Percentiles rank a stretch among this genome's conserved stretches.
Evolutionary conservation across 352 stramenopile species (phyloP).

Genomic region (Phytopythium aichiense): DNA sequence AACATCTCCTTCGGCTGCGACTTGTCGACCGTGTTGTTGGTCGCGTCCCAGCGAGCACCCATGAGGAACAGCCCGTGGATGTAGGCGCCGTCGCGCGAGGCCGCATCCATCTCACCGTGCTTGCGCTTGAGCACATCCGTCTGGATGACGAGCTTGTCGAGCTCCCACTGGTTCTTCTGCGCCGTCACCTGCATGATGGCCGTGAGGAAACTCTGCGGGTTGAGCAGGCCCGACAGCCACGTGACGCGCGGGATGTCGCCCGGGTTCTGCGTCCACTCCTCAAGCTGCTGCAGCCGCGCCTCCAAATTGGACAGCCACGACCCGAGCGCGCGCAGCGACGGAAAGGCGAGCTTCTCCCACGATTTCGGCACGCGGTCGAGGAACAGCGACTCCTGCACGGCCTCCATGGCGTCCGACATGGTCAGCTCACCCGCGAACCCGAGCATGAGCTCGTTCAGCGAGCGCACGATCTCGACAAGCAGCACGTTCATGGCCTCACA

Average conservation of each 20-base stretch:
- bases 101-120: slow-evolving; percentile 84
- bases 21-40: slow-evolving; percentile 91
- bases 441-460: slow-evolving; percentile 95
- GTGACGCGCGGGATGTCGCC: slow-evolving; percentile 95
- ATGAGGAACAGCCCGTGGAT: slow-evolving; percentile 94
- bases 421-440: slow-evolving; percentile 96
- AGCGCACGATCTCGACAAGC: slow-evolving; percentile 93
- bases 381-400: slow-evolving; percentile 93
- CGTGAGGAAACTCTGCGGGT: slow-evolving; percentile 96
- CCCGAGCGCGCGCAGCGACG: slow-evolving; percentile 86
- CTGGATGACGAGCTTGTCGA: slow-evolving; percentile 97
- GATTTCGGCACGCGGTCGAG: slow-evolving; percentile 90
- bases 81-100: slow-evolving; percentile 93
- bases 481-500: slow-evolving; percentile 97
- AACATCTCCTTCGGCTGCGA: slow-evolving; percentile 98
- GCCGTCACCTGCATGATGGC: slow-evolving; percentile 97
- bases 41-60: slow-evolving; percentile 94
- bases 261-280: slow-evolving; percentile 96
- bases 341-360: slow-evolving; percentile 96
- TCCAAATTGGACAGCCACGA: slow-evolving; percentile 95
- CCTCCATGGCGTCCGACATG: slow-evolving; percentile 98
- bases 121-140: slow-evolving; percentile 96
- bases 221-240: slow-evolving; percentile 94
- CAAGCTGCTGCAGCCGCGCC: slow-evolving; percentile 90
- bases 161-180: slow-evolving; percentile 96